A percentile compares a stretch with the other conserved stretches of the same genome.
Conservation (phyloP, 1,284 basidiomycete genomes). For the Hemileia vastatrix region DNA sequence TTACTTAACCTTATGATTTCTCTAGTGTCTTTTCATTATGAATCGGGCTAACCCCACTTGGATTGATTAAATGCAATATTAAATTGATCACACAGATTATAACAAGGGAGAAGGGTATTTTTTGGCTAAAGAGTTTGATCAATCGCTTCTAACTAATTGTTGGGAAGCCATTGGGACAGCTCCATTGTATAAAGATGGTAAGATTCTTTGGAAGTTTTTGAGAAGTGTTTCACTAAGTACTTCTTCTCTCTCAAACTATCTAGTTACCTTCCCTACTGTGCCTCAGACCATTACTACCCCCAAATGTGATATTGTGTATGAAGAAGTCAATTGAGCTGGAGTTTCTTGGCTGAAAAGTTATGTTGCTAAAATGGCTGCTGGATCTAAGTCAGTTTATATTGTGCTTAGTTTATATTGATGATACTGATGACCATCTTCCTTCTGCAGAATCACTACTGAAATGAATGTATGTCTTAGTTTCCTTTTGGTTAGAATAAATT, state of each 20-base stretch:
- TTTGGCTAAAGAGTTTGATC: slow-evolving; percentile 91
- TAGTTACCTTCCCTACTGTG: slow-evolving; percentile 95
- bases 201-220: slow-evolving; percentile 35
- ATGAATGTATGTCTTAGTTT: slow-evolving; percentile 13
- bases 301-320: slow-evolving; percentile 89
- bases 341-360: slow-evolving; percentile 97
- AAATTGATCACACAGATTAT: slow-evolving; percentile 73
- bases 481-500: neutral
- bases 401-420: neutral
- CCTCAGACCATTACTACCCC: slow-evolving; percentile 85
- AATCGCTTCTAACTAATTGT: slow-evolving; percentile 90
- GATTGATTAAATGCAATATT: slow-evolving; percentile 84
- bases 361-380: slow-evolving; percentile 79
- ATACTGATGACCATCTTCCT: slow-evolving; percentile 47
- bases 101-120: slow-evolving; percentile 79
- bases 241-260: slow-evolving; percentile 27
- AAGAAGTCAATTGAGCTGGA: slow-evolving; percentile 85
- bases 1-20: no score
- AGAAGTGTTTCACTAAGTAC: slow-evolving; percentile 10
- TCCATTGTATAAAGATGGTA: slow-evolving; percentile 86
- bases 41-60: slow-evolving; percentile 88
- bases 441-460: slow-evolving; percentile 56
- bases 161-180: slow-evolving; percentile 69
- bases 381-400: slow-evolving; percentile 54
- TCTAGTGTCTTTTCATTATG: slow-evolving; percentile 90